phyloP scores from a whole-genome alignment of 306 rosid genomes.

The Benincasa hispida region DNA sequence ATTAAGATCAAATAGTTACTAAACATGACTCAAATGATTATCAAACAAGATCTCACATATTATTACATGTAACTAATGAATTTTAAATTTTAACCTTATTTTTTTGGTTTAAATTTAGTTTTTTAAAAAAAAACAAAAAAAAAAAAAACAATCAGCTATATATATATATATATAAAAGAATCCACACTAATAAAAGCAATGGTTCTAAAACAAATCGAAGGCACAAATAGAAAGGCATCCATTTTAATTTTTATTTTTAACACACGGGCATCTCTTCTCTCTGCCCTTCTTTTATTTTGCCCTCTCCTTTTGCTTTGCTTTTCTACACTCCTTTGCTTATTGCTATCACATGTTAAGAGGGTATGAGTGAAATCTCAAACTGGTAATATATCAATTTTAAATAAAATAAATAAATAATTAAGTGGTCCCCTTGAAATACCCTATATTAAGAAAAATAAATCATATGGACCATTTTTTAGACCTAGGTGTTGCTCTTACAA shows the following conservation, averaged over 20 bases:
- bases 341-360: not conserved
- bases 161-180: not conserved
- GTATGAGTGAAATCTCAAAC: not conserved
- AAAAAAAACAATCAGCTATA: no score
- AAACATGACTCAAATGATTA: no score
- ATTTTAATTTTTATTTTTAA: not conserved
- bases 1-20: no score
- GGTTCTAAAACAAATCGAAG: not conserved
- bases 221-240: not conserved
- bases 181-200: not conserved
- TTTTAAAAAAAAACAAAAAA: no score
- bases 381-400: not conserved
- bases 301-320: not conserved
- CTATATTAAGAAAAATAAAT: not conserved
- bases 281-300: not conserved
- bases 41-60: no score
- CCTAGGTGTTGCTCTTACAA: not conserved
- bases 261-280: slow-evolving; percentile 3
- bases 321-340: not conserved
- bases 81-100: no score
- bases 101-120: no score
- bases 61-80: no score
- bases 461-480: not conserved
- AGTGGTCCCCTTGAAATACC: not conserved
- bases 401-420: not conserved